phyloP scores from a whole-genome alignment of 225 moss, liverwort and hornwort genomes.

The Climacium dendroides region DNA sequence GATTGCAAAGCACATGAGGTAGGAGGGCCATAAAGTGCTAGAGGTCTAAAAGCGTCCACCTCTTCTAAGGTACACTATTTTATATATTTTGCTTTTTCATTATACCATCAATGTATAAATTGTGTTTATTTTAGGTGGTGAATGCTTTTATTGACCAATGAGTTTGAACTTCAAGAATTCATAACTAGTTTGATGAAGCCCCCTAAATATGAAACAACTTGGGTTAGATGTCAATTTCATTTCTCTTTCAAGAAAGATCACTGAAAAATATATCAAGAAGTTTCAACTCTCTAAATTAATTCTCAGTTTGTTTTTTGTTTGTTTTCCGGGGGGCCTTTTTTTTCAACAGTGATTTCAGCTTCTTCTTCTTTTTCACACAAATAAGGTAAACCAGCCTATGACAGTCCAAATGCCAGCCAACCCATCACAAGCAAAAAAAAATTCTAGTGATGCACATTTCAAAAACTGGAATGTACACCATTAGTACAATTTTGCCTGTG shows the following conservation, averaged over 20 bases:
- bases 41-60: rapidly evolving
- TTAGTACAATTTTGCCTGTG: too few species aligned
- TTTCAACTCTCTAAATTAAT: background rate
- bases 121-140: rapidly evolving
- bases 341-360: too few species aligned
- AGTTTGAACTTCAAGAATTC: rapidly evolving
- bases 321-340: too few species aligned
- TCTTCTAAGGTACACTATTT: background rate
- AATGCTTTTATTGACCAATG: rapidly evolving
- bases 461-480: too few species aligned
- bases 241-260: background rate
- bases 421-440: too few species aligned
- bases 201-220: rapidly evolving
- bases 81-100: too few species aligned
- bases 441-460: too few species aligned
- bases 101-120: background rate
- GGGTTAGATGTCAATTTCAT: background rate
- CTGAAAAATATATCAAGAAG: too few species aligned
- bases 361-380: too few species aligned
- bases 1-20: background rate
- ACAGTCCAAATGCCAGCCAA: too few species aligned
- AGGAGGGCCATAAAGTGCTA: rapidly evolving
- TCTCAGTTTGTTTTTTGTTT: too few species aligned
- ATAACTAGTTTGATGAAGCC: background rate
- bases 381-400: too few species aligned